phyloP scores from a whole-genome alignment of 352 stramenopile species.

The Globisporangium carolinianum region DNA sequence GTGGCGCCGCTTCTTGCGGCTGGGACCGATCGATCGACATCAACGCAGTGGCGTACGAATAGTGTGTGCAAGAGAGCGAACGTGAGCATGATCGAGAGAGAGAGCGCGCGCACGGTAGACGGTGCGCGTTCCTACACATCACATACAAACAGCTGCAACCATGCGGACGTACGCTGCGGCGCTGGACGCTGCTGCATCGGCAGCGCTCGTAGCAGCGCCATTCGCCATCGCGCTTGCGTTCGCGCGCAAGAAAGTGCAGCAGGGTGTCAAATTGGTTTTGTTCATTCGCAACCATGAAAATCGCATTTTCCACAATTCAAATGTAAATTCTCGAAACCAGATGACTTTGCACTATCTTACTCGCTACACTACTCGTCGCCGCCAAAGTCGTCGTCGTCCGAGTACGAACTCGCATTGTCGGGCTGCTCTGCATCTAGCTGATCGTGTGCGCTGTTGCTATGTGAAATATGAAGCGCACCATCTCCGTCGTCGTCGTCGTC shows the following conservation, averaged over 20 bases:
- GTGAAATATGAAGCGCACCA: too few species aligned
- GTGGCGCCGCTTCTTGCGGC: conserved; percentile 3
- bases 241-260: neutral
- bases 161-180: too few species aligned
- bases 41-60: too few species aligned
- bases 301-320: neutral
- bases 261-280: neutral
- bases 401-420: conserved; percentile 8
- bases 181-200: too few species aligned
- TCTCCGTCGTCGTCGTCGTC: conserved; percentile 15
- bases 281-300: too few species aligned
- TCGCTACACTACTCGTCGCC: neutral
- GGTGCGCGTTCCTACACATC: too few species aligned
- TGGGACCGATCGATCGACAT: neutral
- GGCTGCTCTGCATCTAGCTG: neutral
- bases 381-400: conserved; percentile 23
- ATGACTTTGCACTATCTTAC: too few species aligned
- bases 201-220: too few species aligned
- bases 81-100: neutral
- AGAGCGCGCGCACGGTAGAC: too few species aligned
- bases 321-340: neutral
- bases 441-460: too few species aligned
- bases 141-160: too few species aligned
- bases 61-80: neutral
- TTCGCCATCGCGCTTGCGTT: too few species aligned